Base-by-base conservation (phyloP, 257 asterid species). In the Solanum clarkiae region DNA sequence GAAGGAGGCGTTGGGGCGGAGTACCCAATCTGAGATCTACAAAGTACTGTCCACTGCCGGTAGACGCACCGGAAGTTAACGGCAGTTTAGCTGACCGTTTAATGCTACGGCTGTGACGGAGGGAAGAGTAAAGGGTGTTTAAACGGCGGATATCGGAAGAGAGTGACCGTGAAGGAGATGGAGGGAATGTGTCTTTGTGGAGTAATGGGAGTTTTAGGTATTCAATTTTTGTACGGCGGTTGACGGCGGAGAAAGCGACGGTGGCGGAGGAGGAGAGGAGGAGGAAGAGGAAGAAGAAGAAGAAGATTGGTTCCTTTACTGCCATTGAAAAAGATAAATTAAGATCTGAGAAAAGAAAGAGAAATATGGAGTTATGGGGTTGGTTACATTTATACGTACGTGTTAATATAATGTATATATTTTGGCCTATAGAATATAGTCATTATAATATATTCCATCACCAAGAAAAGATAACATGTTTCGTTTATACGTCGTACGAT, bases 1-100 rank as follows among this genome's bases (percentile, higher is more conserved):
- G 91, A 63, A 89, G 90, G 80, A 95, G 88, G 16, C 85, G 92
- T 81, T 93, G 98, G 13, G 98, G 94, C 15, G 98, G 98, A 63
- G 97, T 90, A 32, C 98, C 98, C 36, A 95, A 87, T 80, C 92
- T 90, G 62, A 95, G 92, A 14, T 93, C 84, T 62, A 94, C 96
- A 85, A 94, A 93, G 89, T 95, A 95, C 89, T 95, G 97, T 11
- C 98, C 98, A 86, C 94, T 84, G 84, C 98, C 98, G 74, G 89
- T 87, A 63, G 98, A 86, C 0, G 98, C 95, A 44, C 95, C 97
- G 88, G 98, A 94, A 83, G 84, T 91, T 8, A 95, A 80, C 1
- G 98, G 98, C 15, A 95, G 90, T 22, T 84, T 82, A 60, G 93
- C 88, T 17, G 65, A 16, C 8, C 74, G 69, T 1, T 10, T 32